Evolutionary conservation across 2,329 filamentous ascomycete genomes (phyloP), one percentile per base, ranked within the genome.

Genomic region (Diaporthe ilicicola): DNA sequence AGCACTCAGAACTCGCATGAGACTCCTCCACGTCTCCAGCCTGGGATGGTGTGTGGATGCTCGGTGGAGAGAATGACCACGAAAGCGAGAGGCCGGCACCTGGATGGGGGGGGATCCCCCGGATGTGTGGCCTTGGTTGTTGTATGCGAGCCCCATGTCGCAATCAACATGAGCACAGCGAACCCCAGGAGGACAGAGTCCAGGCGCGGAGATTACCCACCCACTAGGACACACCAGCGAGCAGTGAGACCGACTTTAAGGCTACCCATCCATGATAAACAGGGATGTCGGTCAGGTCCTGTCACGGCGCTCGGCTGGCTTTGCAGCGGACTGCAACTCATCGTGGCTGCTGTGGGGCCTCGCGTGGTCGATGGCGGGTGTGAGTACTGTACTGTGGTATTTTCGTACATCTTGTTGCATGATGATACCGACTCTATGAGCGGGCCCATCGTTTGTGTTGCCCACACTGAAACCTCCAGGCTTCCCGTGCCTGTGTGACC

Each of bases 391-490:
- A 34, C 32, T n/a, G n/a, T n/a, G n/a, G n/a, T n/a, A n/a, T 37
- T 64, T 37, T 13, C 19, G 59, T 50, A 64, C n/a, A 22, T 44
- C 42, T 32, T 12, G 29, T 64, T 34, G 42, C 48, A 64, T 44
- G 42, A n/a, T 64, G 27, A 50, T 34, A 19, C 42, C 59, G 42
- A 6, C 42, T 64, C 59, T 50, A 62, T 48, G 59, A 64, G 42
- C n/a, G 44, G 19, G 59, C 59, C 42, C 59, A 24, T 64, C 59
- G 8, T 64, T 64, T 50, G 59, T 50, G 59, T 64, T 64, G 42
- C 42, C 59, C 59, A 50, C 59, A 64, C 29, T 9, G 13, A n/a
- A n/a, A n/a, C n/a, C 22, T 42, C 59, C 3, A 6, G 44, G 29
- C 22, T 48, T 24, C 7, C 59, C 42, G 13, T 15, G 27, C 59